Percentiles rank a stretch among this genome's conserved stretches.
phyloP scores from a whole-genome alignment of 805 yeast genomes.

The Kodamaea restingae region DNA sequence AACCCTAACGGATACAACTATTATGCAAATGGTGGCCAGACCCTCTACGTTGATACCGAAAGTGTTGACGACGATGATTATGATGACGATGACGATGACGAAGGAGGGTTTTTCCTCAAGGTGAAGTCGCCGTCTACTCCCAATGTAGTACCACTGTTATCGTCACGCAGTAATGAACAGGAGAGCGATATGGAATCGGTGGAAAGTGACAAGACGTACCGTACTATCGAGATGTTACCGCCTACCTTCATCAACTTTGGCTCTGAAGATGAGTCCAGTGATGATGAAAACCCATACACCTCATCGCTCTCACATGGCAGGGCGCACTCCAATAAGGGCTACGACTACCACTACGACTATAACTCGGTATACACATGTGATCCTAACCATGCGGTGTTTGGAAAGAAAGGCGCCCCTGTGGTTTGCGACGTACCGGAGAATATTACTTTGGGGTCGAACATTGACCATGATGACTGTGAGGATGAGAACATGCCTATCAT shows the following conservation, averaged over 20 bases:
- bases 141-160: constrained; percentile 5
- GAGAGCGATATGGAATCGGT: constrained; percentile 24
- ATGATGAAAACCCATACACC: constrained; percentile 50
- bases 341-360: constrained; percentile 75
- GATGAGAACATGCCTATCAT: constrained; percentile 26
- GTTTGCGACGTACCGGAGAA: constrained; percentile 48
- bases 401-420: constrained; percentile 29
- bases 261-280: constrained; percentile 58
- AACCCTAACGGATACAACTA: constrained; percentile 15
- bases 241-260: constrained; percentile 82
- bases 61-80: constrained; percentile 24
- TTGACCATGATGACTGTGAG: constrained; percentile 36
- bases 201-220: constrained; percentile 26
- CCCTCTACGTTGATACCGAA: too few species aligned
- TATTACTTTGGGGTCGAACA: constrained; percentile 36
- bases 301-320: constrained; percentile 68
- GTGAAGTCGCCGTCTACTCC: constrained; percentile 41
- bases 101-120: constrained; percentile 65
- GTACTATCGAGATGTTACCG: constrained; percentile 76
- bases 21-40: constrained; percentile 17
- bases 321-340: constrained; percentile 57
- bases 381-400: constrained; percentile 38
- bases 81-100: constrained; percentile 51
- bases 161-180: constrained; percentile 8
- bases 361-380: constrained; percentile 68